Base-by-base conservation (phyloP, 202 grass and related monocot genomes). In the Setaria italica region DNA sequence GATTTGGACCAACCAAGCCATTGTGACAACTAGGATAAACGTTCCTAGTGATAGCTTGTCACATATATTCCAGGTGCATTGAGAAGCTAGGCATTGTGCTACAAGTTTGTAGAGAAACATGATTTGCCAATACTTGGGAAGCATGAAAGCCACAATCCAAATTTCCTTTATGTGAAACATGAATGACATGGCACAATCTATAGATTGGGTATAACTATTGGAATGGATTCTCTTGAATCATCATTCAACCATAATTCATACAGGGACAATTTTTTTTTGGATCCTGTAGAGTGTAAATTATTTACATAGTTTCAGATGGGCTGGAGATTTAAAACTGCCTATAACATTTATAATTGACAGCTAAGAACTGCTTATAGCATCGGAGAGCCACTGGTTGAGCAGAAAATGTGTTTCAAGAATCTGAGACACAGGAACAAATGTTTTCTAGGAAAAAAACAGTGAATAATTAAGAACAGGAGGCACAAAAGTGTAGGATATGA, bases 351-450 rank as follows among this genome's bases (percentile, higher is more conserved):
- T 46, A 79, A 65, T 16, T 16, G 19, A 17, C 35, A 79, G 13
- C 29, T 60, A 73, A 62, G 51, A 54, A 6, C 53, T 83, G 64
- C 54, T 20, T 60, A 43, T 62, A 62, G 21, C 16, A 81, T 49
- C 39, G 30, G 7, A 33, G 30, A 78, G 13, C 54, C 19, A 51
- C 54, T 77, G 19, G 7, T 81, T 70, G 25, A 56, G 13, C 35
- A 77, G 71, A 82, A 1, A 2, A 53, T 37, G 56, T 55, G 71
- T 81, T 69, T 62, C 37, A 82, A 79, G 17, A 85, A 85, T 70
- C 54, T 71, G 78, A 81, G 39, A 70, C 62, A 67, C 9, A 34
- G 1, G 3, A 70, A 71, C 21, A 56, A 59, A 62, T 7, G 20
- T 3, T 87, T 81, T 72, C n/a, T 45, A 72, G 5, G 9, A 20